Base-by-base conservation (phyloP, 805 yeast species). In the Wickerhamiella brachini region DNA sequence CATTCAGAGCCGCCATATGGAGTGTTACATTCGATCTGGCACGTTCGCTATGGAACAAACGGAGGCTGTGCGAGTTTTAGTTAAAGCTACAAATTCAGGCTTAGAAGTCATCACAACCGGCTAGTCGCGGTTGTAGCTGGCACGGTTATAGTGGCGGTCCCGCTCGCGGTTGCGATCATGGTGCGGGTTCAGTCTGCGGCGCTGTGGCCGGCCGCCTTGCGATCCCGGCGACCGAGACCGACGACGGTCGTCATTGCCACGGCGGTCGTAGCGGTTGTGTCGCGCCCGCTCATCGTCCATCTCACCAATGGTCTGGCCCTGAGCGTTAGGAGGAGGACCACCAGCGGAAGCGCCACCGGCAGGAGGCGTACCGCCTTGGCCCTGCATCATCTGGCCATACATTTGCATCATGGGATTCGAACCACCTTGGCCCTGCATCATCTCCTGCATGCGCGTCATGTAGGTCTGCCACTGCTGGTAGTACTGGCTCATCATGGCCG, bases 401-500 rank as follows among this genome's bases (percentile, higher is more conserved):
- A 52, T 51, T 45, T 49, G 53, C 56, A 56, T 56, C 58, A 57
- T 57, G 15, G 54, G 57, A 42, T 50, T 47, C 31, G 41, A 50
- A 12, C 51, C 58, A 12, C 52, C 57, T 18, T 58, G 59, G 23
- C 51, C 52, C 22, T 57, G 59, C 67, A 64, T 61, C 62, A 63
- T 60, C 50, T 65, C 68, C 54, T 67, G 71, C 66, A 66, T 60
- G 49, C 65, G 66, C 15, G 58, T 53, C 66, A 65, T 64, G 55
- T 69, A 69, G 17, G 63, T 59, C 59, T 66, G 71, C 70, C 68
- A 67, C 42, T 66, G 64, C 58, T 67, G 69, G 62, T 68, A 68
- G 55, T 68, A 70, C 57, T 68, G 71, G 8, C 71, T 60, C 71
- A 69, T 62, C 70, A 69, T 64, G 12, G 65, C 58, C 3, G 73